Evolutionary conservation across 441 rosid genomes (phyloP).

Genomic region (Breynia disticha): DNA sequence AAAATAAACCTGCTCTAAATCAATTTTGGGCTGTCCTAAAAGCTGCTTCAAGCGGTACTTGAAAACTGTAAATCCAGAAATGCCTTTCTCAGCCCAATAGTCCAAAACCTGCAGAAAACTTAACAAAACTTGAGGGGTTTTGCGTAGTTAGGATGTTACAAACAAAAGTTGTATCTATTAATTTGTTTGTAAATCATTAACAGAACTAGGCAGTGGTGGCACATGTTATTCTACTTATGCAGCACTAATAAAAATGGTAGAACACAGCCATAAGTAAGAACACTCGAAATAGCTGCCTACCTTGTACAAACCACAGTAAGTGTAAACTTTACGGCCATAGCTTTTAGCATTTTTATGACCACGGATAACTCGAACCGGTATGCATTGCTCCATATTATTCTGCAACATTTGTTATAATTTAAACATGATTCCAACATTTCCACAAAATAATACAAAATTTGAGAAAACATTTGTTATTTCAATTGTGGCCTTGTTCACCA

Average conservation of each 20-base stretch:
- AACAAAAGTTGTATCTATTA: not conserved
- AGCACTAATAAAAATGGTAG: no score
- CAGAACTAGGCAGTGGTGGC: no score
- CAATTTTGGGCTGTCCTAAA: slow-evolving; percentile 61
- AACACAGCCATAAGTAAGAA: not conserved
- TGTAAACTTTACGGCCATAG: slow-evolving; percentile 58
- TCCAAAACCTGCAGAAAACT: slow-evolving; percentile 38
- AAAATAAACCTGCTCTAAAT: slow-evolving; percentile 54
- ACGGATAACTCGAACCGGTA: slow-evolving; percentile 75
- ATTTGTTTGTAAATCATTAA: no score
- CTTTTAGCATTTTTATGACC: slow-evolving; percentile 59
- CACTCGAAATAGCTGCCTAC: slow-evolving; percentile 20
- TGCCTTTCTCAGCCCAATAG: slow-evolving; percentile 69
- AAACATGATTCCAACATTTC: no score
- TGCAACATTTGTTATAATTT: slow-evolving; percentile 8
- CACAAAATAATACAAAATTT: no score
- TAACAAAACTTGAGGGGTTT: not conserved
- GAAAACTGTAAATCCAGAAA: slow-evolving; percentile 72
- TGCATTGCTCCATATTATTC: slow-evolving; percentile 50
- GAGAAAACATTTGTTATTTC: no score
- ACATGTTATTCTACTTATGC: not conserved
- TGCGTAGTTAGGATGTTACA: no score
- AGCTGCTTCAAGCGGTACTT: slow-evolving; percentile 48
- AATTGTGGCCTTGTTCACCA: no score
- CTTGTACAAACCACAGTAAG: slow-evolving; percentile 84